Conservation (phyloP, 1,139 yeast genomes). For the Ogataea hybrid region DNA sequence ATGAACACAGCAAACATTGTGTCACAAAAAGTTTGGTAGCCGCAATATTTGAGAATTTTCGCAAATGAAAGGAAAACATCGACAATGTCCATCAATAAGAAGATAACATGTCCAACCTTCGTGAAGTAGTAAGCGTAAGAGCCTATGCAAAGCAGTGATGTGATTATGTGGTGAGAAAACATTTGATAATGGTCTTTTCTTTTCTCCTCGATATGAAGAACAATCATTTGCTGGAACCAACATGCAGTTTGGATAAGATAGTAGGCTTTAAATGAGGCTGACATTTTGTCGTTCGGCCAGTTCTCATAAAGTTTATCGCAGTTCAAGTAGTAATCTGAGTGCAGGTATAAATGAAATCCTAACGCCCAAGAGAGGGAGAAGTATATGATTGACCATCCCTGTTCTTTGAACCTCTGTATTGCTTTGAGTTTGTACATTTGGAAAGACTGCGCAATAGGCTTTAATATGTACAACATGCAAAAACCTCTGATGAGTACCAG, state of each 20-base stretch:
- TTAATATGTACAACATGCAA: conserved; percentile 55
- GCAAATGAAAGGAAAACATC: conserved; percentile 73
- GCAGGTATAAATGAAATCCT: conserved; percentile 58
- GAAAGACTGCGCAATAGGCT: conserved; percentile 53
- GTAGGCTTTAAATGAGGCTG: conserved; percentile 57
- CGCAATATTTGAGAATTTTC: conserved; percentile 73
- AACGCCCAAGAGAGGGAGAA: conserved; percentile 52
- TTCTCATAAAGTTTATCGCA: conserved; percentile 59
- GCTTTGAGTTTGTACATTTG: conserved; percentile 52
- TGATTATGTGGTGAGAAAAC: conserved; percentile 86
- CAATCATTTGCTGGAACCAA: conserved; percentile 81
- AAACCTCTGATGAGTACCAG: conserved; percentile 60
- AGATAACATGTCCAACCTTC: conserved; percentile 74
- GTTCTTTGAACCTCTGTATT: conserved; percentile 75
- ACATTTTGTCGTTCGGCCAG: conserved; percentile 71
- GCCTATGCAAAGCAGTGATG: conserved; percentile 64
- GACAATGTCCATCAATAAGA: conserved; percentile 79
- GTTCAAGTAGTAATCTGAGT: conserved; percentile 60
- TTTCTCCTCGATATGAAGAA: conserved; percentile 69
- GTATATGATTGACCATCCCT: conserved; percentile 76
- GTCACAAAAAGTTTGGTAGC: conserved; percentile 62
- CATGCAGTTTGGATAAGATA: conserved; percentile 70
- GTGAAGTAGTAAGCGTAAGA: conserved; percentile 73
- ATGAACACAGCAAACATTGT: conserved; percentile 65
- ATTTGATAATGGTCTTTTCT: conserved; percentile 85